Base-by-base conservation (phyloP, 2,329 filamentous ascomycete species). In the Colletotrichum chlorophyti region DNA sequence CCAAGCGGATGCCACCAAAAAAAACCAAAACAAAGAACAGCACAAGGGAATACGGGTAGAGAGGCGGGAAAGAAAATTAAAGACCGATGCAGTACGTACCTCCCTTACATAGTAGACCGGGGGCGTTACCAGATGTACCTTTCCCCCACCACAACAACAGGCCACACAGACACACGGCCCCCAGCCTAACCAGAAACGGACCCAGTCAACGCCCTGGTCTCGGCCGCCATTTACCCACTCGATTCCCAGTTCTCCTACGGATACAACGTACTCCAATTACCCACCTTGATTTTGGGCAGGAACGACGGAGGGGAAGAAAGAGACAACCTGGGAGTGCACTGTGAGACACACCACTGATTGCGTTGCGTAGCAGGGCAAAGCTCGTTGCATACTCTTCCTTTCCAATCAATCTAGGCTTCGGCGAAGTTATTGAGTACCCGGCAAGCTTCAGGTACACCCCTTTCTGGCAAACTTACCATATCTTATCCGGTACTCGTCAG, bases 151-250 rank as follows among this genome's bases (percentile, higher is more conserved):
- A 27, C 32, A 51, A 26, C 38, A 48, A 31, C 42, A 38, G 34
- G 34, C 27, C 50, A 59, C 41, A 57, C 52, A 37, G 27, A 45
- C 52, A 48, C 41, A 54, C 50, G 50, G 49, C 51, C 51, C 53
- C 51, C 37, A 55, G 55, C 15, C 51, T 34, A 45, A 42, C 27
- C n/a, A n/a, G 55, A 46, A 46, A 53, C 47, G 38, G 21, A 35
- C 38, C 53, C 45, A 37, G 32, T 46, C 47, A 35, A 31, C 38
- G 38, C 15, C 38, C 29, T 17, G 49, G n/a, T n/a, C n/a, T 15
- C 35, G 15, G 14, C 42, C 24, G 35, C 52, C 52, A 54, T 29
- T 27, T 42, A 23, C 37, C 26, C 26, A 38, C 46, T 19, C 24
- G 12, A 23, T 31, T 23, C 38, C 35, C 29, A 19, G n/a, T 21